phyloP scores from a whole-genome alignment of 2,329 filamentous ascomycete species.

The Microcyclospora tardicrescens region DNA sequence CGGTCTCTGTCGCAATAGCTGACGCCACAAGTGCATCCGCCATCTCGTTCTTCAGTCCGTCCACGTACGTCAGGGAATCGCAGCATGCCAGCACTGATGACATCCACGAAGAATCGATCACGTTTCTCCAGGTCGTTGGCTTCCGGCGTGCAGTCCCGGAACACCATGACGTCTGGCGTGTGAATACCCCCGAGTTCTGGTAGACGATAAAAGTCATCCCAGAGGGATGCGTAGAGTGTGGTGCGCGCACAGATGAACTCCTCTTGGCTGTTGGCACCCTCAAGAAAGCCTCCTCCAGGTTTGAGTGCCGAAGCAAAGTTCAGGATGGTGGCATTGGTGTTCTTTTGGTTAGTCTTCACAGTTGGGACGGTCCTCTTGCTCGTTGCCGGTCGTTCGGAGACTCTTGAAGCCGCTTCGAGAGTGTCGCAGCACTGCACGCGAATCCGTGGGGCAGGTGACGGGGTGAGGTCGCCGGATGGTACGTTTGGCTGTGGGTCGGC shows the following conservation, averaged over 20 bases:
- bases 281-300: constrained; percentile 48
- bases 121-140: constrained; percentile 30
- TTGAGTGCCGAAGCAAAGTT: constrained; percentile 52
- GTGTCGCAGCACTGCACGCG: constrained; percentile 40
- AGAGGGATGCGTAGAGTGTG: constrained; percentile 46
- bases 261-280: constrained; percentile 48
- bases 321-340: constrained; percentile 40
- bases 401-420: constrained; percentile 35
- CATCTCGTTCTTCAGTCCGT: constrained; percentile 13
- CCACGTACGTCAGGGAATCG: constrained; percentile 41
- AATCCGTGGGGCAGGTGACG: constrained; percentile 24
- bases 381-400: constrained; percentile 13
- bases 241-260: constrained; percentile 49
- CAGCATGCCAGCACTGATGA: constrained; percentile 46
- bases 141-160: constrained; percentile 31
- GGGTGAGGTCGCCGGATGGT: constrained; percentile 4
- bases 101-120: constrained; percentile 48
- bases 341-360: constrained; percentile 13
- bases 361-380: constrained; percentile 8
- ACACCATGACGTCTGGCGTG: constrained; percentile 47
- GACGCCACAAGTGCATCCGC: constrained; percentile 26
- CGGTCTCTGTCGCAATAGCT: constrained; percentile 35
- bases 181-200: constrained; percentile 45
- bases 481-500: constrained; percentile 23
- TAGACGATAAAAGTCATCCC: constrained; percentile 46